phyloP scores from a whole-genome alignment of 495 filamentous ascomycete genomes.

The Daldinia decipiens region DNA sequence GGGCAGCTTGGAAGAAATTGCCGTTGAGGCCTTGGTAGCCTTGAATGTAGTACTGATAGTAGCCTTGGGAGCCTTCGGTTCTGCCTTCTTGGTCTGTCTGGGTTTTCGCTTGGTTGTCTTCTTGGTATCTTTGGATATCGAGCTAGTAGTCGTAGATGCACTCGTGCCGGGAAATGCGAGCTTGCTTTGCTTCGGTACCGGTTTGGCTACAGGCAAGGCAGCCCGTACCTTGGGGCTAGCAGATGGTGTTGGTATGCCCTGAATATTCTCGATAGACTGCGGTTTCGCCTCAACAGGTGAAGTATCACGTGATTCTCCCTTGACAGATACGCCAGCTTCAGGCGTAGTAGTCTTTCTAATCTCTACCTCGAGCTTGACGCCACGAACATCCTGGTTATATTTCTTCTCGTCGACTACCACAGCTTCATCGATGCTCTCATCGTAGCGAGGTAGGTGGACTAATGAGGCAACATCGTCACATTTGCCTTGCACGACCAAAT shows the following conservation, averaged over 20 bases:
- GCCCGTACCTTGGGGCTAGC: conserved; percentile 65
- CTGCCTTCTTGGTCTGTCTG: conserved; percentile 53
- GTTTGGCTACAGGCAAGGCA: conserved; percentile 53
- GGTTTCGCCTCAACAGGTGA: conserved; percentile 50
- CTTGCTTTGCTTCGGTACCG: conserved; percentile 53
- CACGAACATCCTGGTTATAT: conserved; percentile 46
- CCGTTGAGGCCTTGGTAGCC: conserved; percentile 50
- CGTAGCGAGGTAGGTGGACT: conserved; percentile 78
- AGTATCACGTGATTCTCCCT: conserved; percentile 37
- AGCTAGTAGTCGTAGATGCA: conserved; percentile 18
- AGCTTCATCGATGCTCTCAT: conserved; percentile 66
- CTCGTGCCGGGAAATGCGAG: conserved; percentile 44
- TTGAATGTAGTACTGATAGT: conserved; percentile 56
- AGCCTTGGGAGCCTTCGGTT: conserved; percentile 49
- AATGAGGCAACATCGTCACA: conserved; percentile 87
- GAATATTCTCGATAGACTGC: conserved; percentile 44
- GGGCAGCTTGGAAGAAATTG: conserved; percentile 34
- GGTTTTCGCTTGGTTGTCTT: conserved; percentile 51
- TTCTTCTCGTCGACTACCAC: conserved; percentile 55
- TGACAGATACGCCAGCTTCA: conserved; percentile 36
- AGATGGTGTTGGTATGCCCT: conserved; percentile 72
- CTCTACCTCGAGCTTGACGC: conserved; percentile 53
- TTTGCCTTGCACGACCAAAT: conserved; percentile 85
- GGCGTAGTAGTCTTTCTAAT: conserved; percentile 37
- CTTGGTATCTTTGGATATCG: conserved; percentile 26